Percentiles rank a stretch among this genome's conserved stretches.
Evolutionary conservation across 2,329 filamentous ascomycete species (phyloP).

Genomic region (Pestalotiopsis sp.): DNA sequence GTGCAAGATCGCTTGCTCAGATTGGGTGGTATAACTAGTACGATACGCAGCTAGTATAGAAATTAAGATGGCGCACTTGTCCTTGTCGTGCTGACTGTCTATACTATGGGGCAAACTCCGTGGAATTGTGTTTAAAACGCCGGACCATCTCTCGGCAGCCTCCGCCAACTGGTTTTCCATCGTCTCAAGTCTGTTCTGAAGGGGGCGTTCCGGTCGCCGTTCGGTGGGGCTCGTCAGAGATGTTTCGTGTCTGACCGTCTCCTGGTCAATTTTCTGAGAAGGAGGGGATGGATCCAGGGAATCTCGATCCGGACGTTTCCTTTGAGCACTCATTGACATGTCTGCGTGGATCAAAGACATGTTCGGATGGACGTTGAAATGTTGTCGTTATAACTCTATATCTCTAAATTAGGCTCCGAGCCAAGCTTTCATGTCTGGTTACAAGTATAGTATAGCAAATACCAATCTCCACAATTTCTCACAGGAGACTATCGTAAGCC

Average conservation of each 20-base stretch:
- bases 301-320: background rate
- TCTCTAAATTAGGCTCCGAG: background rate
- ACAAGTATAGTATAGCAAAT: background rate
- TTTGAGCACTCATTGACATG: background rate
- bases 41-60: no score
- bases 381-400: background rate
- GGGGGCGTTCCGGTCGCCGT: slow-evolving; percentile 20
- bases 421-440: background rate
- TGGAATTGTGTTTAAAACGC: background rate
- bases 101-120: background rate
- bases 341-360: background rate
- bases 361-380: background rate
- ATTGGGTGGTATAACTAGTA: no score
- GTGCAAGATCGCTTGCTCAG: background rate
- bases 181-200: slow-evolving; percentile 11
- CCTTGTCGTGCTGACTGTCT: background rate
- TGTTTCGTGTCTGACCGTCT: slow-evolving; percentile 18
- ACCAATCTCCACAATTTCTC: background rate
- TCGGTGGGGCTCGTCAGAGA: slow-evolving; percentile 19
- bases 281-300: background rate
- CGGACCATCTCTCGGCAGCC: slow-evolving; percentile 12
- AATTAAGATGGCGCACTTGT: background rate
- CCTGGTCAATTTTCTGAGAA: slow-evolving; percentile 9
- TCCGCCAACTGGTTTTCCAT: slow-evolving; percentile 16
- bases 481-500: background rate